Base-by-base conservation (phyloP, 2,329 filamentous ascomycete species). In the Colletotrichum graminicola region DNA sequence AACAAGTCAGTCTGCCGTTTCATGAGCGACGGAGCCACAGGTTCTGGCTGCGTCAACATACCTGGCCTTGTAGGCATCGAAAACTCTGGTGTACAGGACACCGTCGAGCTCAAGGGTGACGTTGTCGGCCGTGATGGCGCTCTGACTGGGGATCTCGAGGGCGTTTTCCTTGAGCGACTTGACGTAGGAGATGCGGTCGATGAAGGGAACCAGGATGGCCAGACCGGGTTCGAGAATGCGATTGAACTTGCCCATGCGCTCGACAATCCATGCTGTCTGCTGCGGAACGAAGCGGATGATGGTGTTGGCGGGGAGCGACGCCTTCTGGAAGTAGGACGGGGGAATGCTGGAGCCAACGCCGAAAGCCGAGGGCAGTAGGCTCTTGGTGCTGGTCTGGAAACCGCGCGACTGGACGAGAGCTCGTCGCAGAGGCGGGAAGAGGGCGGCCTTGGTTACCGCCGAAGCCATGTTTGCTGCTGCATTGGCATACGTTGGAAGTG, bases 261-360 rank as follows among this genome's bases (percentile, higher is more conserved):
- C 96, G 68, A 99, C 96, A 71, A 99, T 95, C 96, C 96, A 99
- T 81, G 96, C 96, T 77, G 95, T 98, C 86, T 99, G 96, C 84
- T 99, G 96, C n/a, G 96, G 96, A 52, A 99, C 96, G 83, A 98
- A 99, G 72, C 95, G 94, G 77, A 99, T 87, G 74, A 99, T 87
- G 5, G 96, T 99, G 84, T 99, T 99, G 76, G 95, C 93, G 36
- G 96, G 96, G 63, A 98, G 87, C 29, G 88, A 86, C 16, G 87
- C 85, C 74, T 88, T 88, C 79, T 93, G 92, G 82, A 97, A 97
- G 83, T 97, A 97, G n/a, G 92, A 91, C 10, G 91, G 88, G 45
- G 92, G 88, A 5, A 85, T 77, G 66, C 80, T 78, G 18, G 82
- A 79, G 62, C 78, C 79, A 34, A 76, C 73, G 60, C 77, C 76